Evolutionary conservation across 208 protist species (phyloP).

Genomic region (Zelonia costaricensis): DNA sequence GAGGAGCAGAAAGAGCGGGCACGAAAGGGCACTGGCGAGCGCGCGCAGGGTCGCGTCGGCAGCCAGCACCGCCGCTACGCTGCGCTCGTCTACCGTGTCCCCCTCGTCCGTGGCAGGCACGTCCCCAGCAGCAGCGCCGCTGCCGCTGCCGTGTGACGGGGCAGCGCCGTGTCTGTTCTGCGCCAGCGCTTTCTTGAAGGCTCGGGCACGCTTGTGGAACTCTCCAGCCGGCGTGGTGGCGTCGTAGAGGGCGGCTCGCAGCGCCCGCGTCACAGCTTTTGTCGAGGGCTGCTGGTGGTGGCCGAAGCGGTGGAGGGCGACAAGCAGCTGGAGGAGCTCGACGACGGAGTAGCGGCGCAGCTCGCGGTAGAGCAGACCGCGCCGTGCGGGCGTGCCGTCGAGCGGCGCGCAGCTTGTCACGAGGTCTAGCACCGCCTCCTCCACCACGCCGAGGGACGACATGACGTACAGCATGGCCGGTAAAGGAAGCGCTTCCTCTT

Average conservation of each 20-base stretch:
- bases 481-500: conserved; percentile 28
- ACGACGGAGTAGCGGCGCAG: conserved; percentile 32
- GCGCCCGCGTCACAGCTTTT: conserved; percentile 21
- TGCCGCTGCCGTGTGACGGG: background rate
- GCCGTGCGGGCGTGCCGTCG: background rate
- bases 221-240: background rate
- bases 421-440: conserved; percentile 50
- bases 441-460: conserved; percentile 53
- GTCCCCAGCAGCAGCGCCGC: background rate
- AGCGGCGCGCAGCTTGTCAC: conserved; percentile 14
- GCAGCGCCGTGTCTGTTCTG: too few species aligned
- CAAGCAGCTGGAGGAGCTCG: conserved; percentile 50
- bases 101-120: background rate
- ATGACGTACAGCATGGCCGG: conserved; percentile 53
- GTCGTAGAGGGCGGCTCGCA: conserved; percentile 22
- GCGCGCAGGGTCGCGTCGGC: conserved; percentile 6
- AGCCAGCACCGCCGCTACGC: background rate
- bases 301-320: conserved; percentile 75
- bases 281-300: conserved; percentile 58
- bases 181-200: conserved; percentile 9
- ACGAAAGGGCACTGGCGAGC: conserved; percentile 16
- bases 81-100: background rate
- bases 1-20: conserved; percentile 29
- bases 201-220: conserved; percentile 13
- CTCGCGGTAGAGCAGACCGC: conserved; percentile 40